Conservation (phyloP, 345 rosid genomes). For the Sisymbrium altissimum region DNA sequence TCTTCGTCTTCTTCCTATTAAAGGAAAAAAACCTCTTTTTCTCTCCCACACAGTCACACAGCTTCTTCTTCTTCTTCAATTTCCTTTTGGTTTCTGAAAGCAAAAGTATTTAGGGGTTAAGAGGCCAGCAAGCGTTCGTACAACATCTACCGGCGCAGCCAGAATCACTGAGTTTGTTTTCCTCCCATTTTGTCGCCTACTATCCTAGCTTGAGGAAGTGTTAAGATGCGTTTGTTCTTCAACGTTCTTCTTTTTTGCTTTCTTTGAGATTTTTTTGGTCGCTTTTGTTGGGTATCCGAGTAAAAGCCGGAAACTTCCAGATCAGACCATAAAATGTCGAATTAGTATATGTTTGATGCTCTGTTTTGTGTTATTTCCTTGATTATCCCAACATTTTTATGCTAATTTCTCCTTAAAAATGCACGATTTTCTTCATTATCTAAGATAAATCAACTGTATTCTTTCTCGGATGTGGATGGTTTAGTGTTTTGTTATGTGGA, state of each 20-base stretch:
- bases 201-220: too few species aligned
- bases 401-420: too few species aligned
- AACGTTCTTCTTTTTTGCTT: neutral
- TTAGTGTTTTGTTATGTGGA: too few species aligned
- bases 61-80: neutral
- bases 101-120: neutral
- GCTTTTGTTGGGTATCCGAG: neutral
- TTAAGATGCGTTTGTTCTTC: neutral
- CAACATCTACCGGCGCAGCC: neutral
- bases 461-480: too few species aligned
- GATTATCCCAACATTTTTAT: too few species aligned
- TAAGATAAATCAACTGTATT: too few species aligned
- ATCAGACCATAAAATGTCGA: neutral
- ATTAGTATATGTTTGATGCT: neutral
- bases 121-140: neutral
- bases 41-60: neutral
- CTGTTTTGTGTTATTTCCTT: neutral
- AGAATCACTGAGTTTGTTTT: too few species aligned
- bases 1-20: neutral
- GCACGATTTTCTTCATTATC: too few species aligned
- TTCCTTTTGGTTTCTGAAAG: neutral
- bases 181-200: too few species aligned
- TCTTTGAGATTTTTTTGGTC: neutral
- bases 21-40: neutral
- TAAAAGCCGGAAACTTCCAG: neutral